phyloP scores from a whole-genome alignment of 768 basidiomycete genomes.

The Tricholomella constricta region DNA sequence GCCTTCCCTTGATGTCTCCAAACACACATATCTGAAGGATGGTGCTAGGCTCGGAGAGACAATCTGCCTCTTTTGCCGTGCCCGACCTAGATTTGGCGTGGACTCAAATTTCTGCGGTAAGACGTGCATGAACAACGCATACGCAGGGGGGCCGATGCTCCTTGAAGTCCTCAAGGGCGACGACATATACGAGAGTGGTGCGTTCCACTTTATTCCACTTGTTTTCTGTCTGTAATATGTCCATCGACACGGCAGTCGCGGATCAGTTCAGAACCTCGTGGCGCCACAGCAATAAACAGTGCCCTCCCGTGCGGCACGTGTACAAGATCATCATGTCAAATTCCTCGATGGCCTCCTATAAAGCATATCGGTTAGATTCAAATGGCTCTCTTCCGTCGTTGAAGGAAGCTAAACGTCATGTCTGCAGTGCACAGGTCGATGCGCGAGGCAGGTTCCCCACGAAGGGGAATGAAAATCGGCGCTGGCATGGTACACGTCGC shows the following conservation, averaged over 20 bases:
- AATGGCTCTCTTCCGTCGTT: too few species aligned
- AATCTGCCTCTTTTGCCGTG: constrained; percentile 60
- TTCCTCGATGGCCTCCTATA: constrained; percentile 55
- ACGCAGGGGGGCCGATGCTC: constrained; percentile 54
- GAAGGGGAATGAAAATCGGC: constrained; percentile 70
- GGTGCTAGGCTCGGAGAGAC: constrained; percentile 44
- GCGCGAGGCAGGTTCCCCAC: constrained; percentile 56
- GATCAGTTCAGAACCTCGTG: constrained; percentile 73
- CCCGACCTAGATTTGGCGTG: constrained; percentile 52
- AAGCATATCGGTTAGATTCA: constrained; percentile 55
- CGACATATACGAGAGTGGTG: constrained; percentile 67
- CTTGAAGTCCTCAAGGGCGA: constrained; percentile 62
- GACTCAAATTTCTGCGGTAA: constrained; percentile 66
- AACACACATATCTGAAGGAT: neutral
- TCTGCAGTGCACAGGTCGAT: constrained; percentile 54
- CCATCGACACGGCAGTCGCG: constrained; percentile 51
- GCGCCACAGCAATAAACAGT: constrained; percentile 56
- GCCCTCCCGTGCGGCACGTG: constrained; percentile 59
- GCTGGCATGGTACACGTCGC: constrained; percentile 74
- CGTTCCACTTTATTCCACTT: constrained; percentile 17
- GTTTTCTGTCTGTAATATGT: neutral
- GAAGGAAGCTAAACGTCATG: too few species aligned
- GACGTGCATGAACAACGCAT: constrained; percentile 54
- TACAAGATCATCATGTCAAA: constrained; percentile 64
- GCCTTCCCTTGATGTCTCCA: constrained; percentile 16